Base-by-base conservation (phyloP, 306 rosid species). In the Citrullus mucosospermus region DNA sequence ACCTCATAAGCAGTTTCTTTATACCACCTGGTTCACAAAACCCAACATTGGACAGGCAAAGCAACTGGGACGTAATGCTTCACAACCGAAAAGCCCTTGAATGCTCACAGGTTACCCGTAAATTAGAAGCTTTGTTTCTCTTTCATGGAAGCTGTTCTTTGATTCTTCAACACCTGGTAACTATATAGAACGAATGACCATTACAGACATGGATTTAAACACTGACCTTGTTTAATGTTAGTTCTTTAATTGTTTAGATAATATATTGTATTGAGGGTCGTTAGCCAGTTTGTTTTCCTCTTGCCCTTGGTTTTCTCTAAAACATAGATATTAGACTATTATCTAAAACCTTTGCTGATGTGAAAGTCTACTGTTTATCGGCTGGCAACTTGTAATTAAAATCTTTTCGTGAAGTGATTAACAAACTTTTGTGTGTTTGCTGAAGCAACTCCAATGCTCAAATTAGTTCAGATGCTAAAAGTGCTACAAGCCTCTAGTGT, bases 1-100 rank as follows among this genome's bases (percentile, higher is more conserved):
- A 11, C 86, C 91, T 69, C 88, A 90, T 39, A 93, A 93, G 82
- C 98, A 91, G 84, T 93, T 91, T 75, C 90, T 91, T 78, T 93
- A 91, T 43, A 90, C 98, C 9, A 90, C 92, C 83, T 91, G 91
- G 93, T 93, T 91, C 78, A 88, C 92, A 73, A 90, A 90, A 30
- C 84, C 89, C 77, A 78, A 75, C 78, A 36, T 78, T 25, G 61
- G 78, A 76, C 85, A 81, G 68, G 58, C 75, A 36, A 83, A 86
- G 25, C 51, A 85, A 69, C 43, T 25, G 77, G 48, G 17, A 60
- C 69, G 51, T 55, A 46, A 68, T 84, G 83, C 88, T 82, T 67
- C 87, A 60, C 83, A 67, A 32, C 81, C 86, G 3, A 85, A 81
- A 70, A 50, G 61, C 48, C 66, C 90, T 6, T 86, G 76, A 81